These are phyloP conservation scores for Ceratocystis eucalypticola DNA, from an alignment of 2,329 filamentous ascomycete species.

Conservation along the genomic window DNA sequence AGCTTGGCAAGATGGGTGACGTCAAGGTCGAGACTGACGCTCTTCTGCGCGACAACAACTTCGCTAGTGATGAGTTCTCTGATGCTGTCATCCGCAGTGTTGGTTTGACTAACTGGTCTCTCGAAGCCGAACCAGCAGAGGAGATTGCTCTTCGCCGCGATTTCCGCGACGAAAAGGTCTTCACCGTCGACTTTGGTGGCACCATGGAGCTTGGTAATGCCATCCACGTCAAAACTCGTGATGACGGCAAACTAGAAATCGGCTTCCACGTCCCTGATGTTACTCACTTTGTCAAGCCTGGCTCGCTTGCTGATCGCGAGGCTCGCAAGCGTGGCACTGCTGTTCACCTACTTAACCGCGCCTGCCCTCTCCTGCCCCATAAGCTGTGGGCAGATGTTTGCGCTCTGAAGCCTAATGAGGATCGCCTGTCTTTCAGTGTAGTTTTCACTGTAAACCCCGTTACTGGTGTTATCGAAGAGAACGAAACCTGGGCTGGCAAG, in stretches of 20 bases:
- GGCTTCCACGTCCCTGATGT: slow-evolving; percentile 92
- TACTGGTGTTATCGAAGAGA: slow-evolving; percentile 65
- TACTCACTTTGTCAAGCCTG: slow-evolving; percentile 90
- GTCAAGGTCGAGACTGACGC: slow-evolving; percentile 96
- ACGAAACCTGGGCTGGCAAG: slow-evolving; percentile 88
- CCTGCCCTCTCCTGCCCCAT: slow-evolving; percentile 75
- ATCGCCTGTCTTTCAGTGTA: slow-evolving; percentile 81
- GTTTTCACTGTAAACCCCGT: slow-evolving; percentile 80
- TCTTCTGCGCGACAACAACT: slow-evolving; percentile 95
- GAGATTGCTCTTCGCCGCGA: slow-evolving; percentile 65
- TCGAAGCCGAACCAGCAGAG: slow-evolving; percentile 69
- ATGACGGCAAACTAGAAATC: slow-evolving; percentile 80
- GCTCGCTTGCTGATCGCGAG: slow-evolving; percentile 89
- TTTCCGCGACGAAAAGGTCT: slow-evolving; percentile 75
- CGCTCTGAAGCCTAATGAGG: slow-evolving; percentile 73
- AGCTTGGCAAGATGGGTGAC: slow-evolving; percentile 93
- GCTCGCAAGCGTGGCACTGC: slow-evolving; percentile 96
- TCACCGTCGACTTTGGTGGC: slow-evolving; percentile 85
- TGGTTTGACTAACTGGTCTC: slow-evolving; percentile 79
- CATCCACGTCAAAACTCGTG: slow-evolving; percentile 73
- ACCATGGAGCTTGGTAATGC: slow-evolving; percentile 83
- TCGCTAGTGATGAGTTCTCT: slow-evolving; percentile 91
- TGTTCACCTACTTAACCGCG: slow-evolving; percentile 82
- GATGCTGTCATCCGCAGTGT: slow-evolving; percentile 91
- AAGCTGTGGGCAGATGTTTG: slow-evolving; percentile 78